A percentile compares a stretch with the other conserved stretches of the same genome.
Conservation (phyloP, 768 basidiomycete genomes). For the Cyathus striatus region DNA sequence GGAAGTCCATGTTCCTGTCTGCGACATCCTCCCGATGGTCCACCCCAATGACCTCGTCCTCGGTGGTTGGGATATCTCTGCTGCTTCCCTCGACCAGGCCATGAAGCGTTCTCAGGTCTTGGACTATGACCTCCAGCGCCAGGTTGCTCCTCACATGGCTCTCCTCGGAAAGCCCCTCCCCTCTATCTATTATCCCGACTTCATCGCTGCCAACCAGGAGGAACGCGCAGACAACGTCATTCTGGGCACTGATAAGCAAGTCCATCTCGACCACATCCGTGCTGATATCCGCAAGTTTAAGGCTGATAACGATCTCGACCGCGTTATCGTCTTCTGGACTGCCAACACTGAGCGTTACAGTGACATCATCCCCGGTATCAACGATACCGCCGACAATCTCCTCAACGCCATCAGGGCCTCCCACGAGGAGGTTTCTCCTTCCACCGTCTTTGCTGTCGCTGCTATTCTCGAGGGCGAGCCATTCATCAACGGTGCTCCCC, state of each 20-base stretch:
- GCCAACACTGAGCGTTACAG: slow-evolving; percentile 98
- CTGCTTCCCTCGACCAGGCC: slow-evolving; percentile 77
- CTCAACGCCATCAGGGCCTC: slow-evolving; percentile 77
- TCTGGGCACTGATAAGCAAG: slow-evolving; percentile 81
- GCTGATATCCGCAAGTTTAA: slow-evolving; percentile 96
- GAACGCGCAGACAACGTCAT: slow-evolving; percentile 93
- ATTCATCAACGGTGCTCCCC: slow-evolving; percentile 96
- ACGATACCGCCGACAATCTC: slow-evolving; percentile 89
- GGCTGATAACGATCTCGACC: slow-evolving; percentile 73
- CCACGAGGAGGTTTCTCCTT: slow-evolving; percentile 94
- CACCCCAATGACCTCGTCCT: slow-evolving; percentile 97
- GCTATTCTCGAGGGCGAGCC: slow-evolving; percentile 93
- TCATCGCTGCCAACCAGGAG: slow-evolving; percentile 97
- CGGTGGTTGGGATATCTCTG: slow-evolving; percentile 98
- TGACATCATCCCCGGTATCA: slow-evolving; percentile 89
- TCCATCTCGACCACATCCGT: slow-evolving; percentile 87
- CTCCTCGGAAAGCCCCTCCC: slow-evolving; percentile 80
- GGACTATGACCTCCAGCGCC: slow-evolving; percentile 95
- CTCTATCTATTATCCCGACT: slow-evolving; percentile 95
- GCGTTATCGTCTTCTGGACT: slow-evolving; percentile 95
- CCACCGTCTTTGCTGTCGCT: slow-evolving; percentile 92
- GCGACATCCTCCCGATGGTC: slow-evolving; percentile 93
- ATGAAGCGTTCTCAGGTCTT: slow-evolving; percentile 93
- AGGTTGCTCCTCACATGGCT: slow-evolving; percentile 84
- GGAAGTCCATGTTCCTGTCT: slow-evolving; percentile 90